Percentiles rank a stretch among this genome's conserved stretches.
Evolutionary conservation across 148 eudicot genomes (phyloP).

Genomic region (Chenopodium quinoa): DNA sequence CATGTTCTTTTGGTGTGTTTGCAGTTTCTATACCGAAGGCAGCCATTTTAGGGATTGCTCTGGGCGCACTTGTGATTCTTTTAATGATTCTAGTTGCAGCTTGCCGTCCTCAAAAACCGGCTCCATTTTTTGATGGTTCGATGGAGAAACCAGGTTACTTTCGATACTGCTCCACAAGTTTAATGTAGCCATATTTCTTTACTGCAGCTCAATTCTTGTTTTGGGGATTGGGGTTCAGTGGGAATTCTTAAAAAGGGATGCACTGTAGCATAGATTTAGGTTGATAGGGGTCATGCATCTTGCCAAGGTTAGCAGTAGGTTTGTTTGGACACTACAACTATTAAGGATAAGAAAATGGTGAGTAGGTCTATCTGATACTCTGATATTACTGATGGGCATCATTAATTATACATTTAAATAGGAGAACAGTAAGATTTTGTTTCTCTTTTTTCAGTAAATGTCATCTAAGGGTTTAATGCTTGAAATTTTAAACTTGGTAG

Average conservation of each 20-base stretch:
- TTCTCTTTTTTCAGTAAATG: neutral
- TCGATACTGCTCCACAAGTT: neutral
- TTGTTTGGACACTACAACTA: too few relatives aligned
- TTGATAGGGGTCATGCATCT: neutral
- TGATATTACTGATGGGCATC: neutral
- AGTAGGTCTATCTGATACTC: too few relatives aligned
- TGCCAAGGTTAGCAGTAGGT: neutral
- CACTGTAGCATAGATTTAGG: neutral
- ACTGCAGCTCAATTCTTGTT: neutral
- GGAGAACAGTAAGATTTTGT: neutral
- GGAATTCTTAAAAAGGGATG: neutral
- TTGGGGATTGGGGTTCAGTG: too few relatives aligned
- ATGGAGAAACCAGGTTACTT: constrained; percentile 81
- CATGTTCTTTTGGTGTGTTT: neutral
- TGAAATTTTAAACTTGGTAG: neutral
- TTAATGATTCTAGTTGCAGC: constrained; percentile 81
- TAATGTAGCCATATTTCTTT: neutral
- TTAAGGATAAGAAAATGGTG: too few relatives aligned
- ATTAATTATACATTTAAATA: too few relatives aligned
- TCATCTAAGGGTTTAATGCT: neutral
- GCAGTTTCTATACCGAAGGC: constrained; percentile 78
- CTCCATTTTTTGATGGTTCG: constrained; percentile 65
- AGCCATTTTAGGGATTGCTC: constrained; percentile 84
- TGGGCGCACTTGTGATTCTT: constrained; percentile 87
- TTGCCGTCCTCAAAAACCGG: constrained; percentile 62